phyloP scores from a whole-genome alignment of 2,329 filamentous ascomycete genomes.

The Chrysosporium keratinophilum region DNA sequence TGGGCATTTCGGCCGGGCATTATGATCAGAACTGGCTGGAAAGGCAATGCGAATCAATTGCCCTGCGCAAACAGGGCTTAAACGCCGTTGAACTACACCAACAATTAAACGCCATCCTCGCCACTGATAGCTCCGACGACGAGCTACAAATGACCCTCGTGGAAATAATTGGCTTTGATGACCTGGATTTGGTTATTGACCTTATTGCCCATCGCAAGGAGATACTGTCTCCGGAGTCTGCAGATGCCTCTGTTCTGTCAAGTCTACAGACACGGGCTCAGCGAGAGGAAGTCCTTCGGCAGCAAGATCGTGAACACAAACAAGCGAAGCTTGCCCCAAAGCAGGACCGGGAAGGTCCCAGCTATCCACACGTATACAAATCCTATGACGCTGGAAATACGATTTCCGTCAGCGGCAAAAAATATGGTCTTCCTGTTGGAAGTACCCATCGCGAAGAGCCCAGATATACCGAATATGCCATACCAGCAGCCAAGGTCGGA shows the following conservation, averaged over 20 bases:
- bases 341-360: conserved; percentile 57
- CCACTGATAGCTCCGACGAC: conserved; percentile 61
- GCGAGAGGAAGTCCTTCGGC: conserved; percentile 65
- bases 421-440: conserved; percentile 70
- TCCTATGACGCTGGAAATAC: conserved; percentile 74
- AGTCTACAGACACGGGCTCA: conserved; percentile 64
- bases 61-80: conserved; percentile 55
- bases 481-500: conserved; percentile 74
- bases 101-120: conserved; percentile 65
- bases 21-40: conserved; percentile 62
- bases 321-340: conserved; percentile 58
- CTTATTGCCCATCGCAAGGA: conserved; percentile 67
- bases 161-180: conserved; percentile 84
- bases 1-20: conserved; percentile 15
- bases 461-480: conserved; percentile 79
- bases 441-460: conserved; percentile 60
- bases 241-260: conserved; percentile 32
- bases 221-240: conserved; percentile 41
- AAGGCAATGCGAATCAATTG: conserved; percentile 56
- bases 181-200: conserved; percentile 85
- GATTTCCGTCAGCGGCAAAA: conserved; percentile 65
- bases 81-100: conserved; percentile 60
- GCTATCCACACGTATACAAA: conserved; percentile 92
- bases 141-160: conserved; percentile 84
- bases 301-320: conserved; percentile 75